Conservation (phyloP, 306 rosid genomes). For the Fagus sylvatica region DNA sequence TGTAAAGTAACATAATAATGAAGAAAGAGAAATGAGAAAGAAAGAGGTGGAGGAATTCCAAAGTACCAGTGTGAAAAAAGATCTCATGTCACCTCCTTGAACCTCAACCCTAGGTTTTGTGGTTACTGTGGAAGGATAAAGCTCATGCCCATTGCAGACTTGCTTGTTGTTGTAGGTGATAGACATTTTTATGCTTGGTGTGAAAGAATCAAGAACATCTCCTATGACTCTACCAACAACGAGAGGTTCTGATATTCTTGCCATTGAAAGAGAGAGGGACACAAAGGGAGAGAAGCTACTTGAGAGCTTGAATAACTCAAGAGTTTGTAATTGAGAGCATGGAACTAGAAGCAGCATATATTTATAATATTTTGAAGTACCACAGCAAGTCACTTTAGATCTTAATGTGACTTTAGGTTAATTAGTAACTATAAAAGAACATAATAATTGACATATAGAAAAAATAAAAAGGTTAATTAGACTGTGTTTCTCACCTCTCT, state of each 20-base stretch:
- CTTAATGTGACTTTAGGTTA: neutral
- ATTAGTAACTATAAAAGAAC: neutral
- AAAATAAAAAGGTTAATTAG: neutral
- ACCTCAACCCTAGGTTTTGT: conserved; percentile 67
- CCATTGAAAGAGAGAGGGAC: conserved; percentile 34
- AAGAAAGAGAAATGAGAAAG: neutral
- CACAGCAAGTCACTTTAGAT: conserved; percentile 26
- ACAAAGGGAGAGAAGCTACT: neutral
- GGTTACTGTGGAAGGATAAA: conserved; percentile 66
- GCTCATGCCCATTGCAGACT: conserved; percentile 73
- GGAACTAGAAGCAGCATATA: conserved; percentile 35
- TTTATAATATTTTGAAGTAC: conserved; percentile 50
- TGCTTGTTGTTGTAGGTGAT: conserved; percentile 59
- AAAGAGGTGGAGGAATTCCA: neutral
- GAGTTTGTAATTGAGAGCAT: conserved; percentile 24
- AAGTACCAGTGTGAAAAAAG: conserved; percentile 78
- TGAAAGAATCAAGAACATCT: conserved; percentile 81
- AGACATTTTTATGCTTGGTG: conserved; percentile 45
- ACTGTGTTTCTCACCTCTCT: neutral
- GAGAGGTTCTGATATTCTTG: conserved; percentile 56
- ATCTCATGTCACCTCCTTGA: conserved; percentile 79
- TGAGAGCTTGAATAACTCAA: conserved; percentile 4
- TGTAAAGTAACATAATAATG: neutral
- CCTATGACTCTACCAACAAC: conserved; percentile 79
- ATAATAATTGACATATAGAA: conserved; percentile 3